Base-by-base conservation (phyloP, 306 rosid genomes). In the Dryas octopetala region DNA sequence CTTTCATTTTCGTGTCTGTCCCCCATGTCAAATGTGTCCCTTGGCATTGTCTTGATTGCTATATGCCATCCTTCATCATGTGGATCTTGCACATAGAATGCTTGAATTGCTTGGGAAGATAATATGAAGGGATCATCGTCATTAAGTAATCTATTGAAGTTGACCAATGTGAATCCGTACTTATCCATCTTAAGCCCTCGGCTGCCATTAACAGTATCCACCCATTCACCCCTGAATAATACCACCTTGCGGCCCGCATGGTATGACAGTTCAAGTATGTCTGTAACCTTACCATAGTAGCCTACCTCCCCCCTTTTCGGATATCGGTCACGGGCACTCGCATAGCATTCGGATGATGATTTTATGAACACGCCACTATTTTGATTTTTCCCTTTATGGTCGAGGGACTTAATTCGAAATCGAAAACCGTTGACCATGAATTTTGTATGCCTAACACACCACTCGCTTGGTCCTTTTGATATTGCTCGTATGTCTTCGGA, bases 361-460 rank as follows among this genome's bases (percentile, higher is more conserved):
- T n/a, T n/a, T n/a, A n/a, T n/a, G n/a, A 63, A 63, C 4, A 63
- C 68, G 41, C 68, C 49, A 40, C 49, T 13, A 62, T 62, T 62
- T 0, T 40, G 68, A 62, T 40, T 62, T 4, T 62, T 62, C 67
- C 15, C 40, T 38, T 2, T 40, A 14, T 62, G 48, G 7, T 62
- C 48, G 4, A 40, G 11, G 1, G 47, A 14, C 12, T 62, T 62
- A 3, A 62, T 7, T 7, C 67, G 4, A 5, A 62, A 62, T 6
- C 6, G 38, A 5, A 40, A 62, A n/a, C 23, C 67, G 40, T 62
- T 40, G 14, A 62, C 19, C 9, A 40, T 4, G 16, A 38, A 23
- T 2, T 12, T 62, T 3, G 38, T 62, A 7, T 40, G 40, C 12
- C n/a, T 62, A 12, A 3, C 11, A 62, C 48, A 40, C n/a, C 3